These are phyloP conservation scores for Entomortierella lignicola DNA, from an alignment of 192 early-diverging fungal species.

Conservation along the genomic window DNA sequence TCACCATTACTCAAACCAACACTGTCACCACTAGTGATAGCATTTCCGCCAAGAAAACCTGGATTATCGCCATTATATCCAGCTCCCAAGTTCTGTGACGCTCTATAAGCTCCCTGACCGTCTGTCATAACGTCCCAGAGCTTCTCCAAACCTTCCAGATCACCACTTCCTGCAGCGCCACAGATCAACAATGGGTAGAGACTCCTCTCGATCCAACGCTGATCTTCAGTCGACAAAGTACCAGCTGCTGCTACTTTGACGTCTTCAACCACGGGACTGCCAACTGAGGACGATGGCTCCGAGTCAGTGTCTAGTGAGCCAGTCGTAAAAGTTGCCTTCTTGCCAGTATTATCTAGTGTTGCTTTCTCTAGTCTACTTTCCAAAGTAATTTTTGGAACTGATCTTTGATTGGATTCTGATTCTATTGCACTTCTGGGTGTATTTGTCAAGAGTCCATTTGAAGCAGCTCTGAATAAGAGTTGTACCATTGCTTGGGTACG, in stretches of 20 bases:
- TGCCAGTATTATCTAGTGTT: neutral
- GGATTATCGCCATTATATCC: neutral
- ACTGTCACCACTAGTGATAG: conserved; percentile 27
- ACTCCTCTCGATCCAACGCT: conserved; percentile 76
- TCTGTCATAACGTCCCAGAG: conserved; percentile 64
- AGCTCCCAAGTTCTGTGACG: conserved; percentile 22
- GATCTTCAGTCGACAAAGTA: conserved; percentile 61
- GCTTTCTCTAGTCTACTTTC: conserved; percentile 1
- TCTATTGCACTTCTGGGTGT: neutral
- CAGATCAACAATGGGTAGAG: conserved; percentile 88
- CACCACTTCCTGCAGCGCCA: conserved; percentile 86
- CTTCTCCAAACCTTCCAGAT: conserved; percentile 80
- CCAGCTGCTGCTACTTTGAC: neutral
- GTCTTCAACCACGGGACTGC: neutral
- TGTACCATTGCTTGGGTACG: conserved; percentile 66
- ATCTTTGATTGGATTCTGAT: neutral
- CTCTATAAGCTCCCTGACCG: conserved; percentile 24
- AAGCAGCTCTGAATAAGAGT: conserved; percentile 56
- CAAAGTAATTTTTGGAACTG: neutral
- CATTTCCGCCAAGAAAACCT: conserved; percentile 41
- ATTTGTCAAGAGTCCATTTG: conserved; percentile 24
- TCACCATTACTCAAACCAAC: conserved; percentile 26
- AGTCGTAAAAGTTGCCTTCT: neutral
- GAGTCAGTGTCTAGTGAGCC: conserved; percentile 5
- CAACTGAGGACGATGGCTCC: conserved; percentile 15